Evolutionary conservation across 495 filamentous ascomycete species (phyloP).

Genomic region (Neurospora sp.): DNA sequence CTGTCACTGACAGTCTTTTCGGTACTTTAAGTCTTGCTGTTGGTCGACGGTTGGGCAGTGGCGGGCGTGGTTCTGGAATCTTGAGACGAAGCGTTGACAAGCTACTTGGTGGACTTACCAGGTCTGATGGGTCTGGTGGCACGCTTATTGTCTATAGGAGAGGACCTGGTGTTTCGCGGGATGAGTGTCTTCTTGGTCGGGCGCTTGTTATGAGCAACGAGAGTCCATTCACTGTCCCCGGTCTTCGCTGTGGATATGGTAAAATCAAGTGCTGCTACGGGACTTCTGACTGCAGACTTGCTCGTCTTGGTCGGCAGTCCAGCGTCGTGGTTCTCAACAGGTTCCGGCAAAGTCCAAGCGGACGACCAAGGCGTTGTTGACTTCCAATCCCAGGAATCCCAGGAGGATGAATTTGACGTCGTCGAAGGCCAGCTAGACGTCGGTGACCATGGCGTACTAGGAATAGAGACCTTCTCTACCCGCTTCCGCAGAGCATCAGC

Average conservation of each 20-base stretch:
- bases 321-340: neutral
- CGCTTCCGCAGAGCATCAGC: neutral
- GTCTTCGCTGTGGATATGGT: neutral
- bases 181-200: accelerated
- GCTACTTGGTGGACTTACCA: neutral
- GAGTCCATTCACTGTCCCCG: neutral
- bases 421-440: neutral
- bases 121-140: neutral
- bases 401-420: neutral
- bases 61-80: neutral
- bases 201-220: neutral
- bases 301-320: neutral
- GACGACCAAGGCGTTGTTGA: neutral
- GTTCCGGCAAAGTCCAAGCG: accelerated
- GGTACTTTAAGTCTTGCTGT: neutral
- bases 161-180: accelerated
- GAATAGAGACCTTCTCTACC: neutral
- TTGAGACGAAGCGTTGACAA: neutral
- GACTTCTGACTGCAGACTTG: accelerated
- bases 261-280: accelerated
- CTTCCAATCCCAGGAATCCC: neutral
- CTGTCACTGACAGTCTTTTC: neutral
- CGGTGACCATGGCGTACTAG: neutral
- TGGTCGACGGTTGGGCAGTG: too few relatives aligned
- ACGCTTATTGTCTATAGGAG: neutral